phyloP scores from a whole-genome alignment of 805 yeast genomes.

The Priceomyces castillae region DNA sequence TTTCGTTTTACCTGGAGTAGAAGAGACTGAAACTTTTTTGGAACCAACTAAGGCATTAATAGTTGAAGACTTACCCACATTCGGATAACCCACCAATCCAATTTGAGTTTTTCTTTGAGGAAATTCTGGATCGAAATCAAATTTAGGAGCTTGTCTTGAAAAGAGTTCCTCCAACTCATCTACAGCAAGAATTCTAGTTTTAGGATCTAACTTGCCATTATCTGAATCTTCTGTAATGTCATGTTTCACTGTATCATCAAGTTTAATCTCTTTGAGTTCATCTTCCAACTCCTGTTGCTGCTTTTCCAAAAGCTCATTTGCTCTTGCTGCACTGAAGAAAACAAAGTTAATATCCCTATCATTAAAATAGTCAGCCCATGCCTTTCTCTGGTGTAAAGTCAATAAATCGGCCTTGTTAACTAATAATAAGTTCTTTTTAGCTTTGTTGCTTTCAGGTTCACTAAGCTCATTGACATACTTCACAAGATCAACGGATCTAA shows the following conservation, averaged over 20 bases:
- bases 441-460: conserved; percentile 45
- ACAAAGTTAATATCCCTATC: conserved; percentile 72
- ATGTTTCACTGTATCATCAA: conserved; percentile 13
- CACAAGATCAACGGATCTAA: conserved; percentile 86
- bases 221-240: conserved; percentile 20
- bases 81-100: conserved; percentile 97
- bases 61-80: conserved; percentile 89
- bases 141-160: conserved; percentile 70
- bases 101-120: conserved; percentile 69
- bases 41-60: conserved; percentile 95
- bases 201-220: conserved; percentile 22
- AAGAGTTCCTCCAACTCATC: conserved; percentile 84
- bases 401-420: conserved; percentile 93
- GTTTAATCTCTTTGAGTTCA: conserved; percentile 12
- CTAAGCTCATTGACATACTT: conserved; percentile 70
- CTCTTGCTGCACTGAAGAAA: conserved; percentile 87
- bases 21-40: conserved; percentile 95
- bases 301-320: conserved; percentile 70
- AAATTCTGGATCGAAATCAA: conserved; percentile 53
- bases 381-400: conserved; percentile 68
- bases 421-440: conserved; percentile 74
- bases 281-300: conserved; percentile 46
- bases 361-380: conserved; percentile 85
- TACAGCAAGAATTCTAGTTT: conserved; percentile 68
- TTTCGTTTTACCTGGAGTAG: conserved; percentile 98